Conservation (phyloP, 345 rosid species). For the Brassica juncea region DNA sequence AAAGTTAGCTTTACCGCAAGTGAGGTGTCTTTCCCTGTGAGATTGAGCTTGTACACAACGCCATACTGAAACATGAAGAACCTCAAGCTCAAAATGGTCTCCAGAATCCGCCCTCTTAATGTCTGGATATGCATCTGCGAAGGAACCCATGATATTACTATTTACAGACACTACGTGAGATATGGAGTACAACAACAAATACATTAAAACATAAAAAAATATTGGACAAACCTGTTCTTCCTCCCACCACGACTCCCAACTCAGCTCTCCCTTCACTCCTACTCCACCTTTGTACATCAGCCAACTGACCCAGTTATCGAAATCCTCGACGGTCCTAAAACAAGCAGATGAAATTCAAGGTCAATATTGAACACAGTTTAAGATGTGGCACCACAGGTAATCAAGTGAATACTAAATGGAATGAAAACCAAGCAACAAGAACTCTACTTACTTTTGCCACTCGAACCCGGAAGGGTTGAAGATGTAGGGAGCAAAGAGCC, state of each 20-base stretch:
- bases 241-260: conserved; percentile 99
- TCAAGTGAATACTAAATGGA: not conserved
- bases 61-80: conserved; percentile 95
- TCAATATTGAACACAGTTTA: not conserved
- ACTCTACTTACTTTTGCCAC: conserved; percentile 89
- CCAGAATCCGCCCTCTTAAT: conserved; percentile 85
- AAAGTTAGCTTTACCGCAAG: conserved; percentile 60
- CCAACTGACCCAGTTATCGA: conserved; percentile 97
- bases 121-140: conserved; percentile 90
- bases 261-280: conserved; percentile 93
- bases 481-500: conserved; percentile 99
- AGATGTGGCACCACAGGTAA: conserved; percentile 7
- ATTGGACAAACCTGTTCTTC: conserved; percentile 79
- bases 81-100: conserved; percentile 83
- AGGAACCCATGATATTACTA: conserved; percentile 7
- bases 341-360: conserved; percentile 7
- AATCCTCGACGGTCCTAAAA: conserved; percentile 94
- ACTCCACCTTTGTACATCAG: conserved; percentile 98
- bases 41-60: conserved; percentile 85
- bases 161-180: not conserved
- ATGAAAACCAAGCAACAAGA: conserved; percentile 17
- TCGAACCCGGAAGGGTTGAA: conserved; percentile 99
- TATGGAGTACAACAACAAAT: not conserved
- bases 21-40: conserved; percentile 69
- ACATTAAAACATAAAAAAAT: conserved; percentile 7